Conservation (phyloP, 495 filamentous ascomycete species). For the Penicillium argentinense region DNA sequence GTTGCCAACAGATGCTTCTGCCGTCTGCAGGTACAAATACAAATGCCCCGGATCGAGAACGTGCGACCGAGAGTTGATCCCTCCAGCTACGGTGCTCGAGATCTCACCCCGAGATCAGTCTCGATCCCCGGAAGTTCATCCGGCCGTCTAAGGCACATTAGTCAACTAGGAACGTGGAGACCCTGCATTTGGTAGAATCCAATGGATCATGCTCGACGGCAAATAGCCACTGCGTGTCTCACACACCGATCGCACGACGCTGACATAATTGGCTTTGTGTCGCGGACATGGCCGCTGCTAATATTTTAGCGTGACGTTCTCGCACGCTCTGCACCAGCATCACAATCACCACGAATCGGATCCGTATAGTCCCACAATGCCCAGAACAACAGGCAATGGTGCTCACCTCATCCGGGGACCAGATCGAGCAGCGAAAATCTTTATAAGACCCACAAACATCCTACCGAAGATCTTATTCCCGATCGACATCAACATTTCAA, state of each 20-base stretch:
- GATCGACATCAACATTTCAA: neutral
- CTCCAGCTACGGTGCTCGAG: too few species aligned
- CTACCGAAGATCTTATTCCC: neutral
- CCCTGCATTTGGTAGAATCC: neutral
- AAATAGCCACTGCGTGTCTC: neutral
- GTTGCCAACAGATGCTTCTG: too few species aligned
- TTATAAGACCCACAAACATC: neutral
- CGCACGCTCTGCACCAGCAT: neutral
- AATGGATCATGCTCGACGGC: neutral
- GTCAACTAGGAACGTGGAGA: neutral
- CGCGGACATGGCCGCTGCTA: neutral
- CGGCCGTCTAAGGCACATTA: constrained; percentile 1
- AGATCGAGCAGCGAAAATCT: too few species aligned
- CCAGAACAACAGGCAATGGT: neutral
- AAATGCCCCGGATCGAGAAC: too few species aligned
- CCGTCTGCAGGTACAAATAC: too few species aligned
- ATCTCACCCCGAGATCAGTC: too few species aligned
- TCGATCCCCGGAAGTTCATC: too few species aligned
- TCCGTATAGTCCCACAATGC: neutral
- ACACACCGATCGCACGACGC: neutral
- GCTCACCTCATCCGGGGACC: neutral
- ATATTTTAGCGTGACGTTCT: neutral
- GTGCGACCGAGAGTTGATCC: too few species aligned
- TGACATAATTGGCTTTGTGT: neutral
- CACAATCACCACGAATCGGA: neutral